Evolutionary conservation across 2,329 filamentous ascomycete genomes (phyloP).

Genomic region (Penicillium sp.): DNA sequence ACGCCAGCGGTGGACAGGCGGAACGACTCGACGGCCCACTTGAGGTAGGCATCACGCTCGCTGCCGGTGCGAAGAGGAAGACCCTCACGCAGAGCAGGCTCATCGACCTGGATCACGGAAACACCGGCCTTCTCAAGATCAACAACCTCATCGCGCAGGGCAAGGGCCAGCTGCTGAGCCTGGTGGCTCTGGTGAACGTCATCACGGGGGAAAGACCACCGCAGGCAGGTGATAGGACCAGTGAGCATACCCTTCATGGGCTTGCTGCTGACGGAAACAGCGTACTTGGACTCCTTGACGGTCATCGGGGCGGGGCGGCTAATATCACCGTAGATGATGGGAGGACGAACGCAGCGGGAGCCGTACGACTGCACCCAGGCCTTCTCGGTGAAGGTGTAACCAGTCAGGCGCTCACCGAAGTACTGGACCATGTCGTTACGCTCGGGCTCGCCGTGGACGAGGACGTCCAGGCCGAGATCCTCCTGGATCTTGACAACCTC

Average conservation of each 20-base stretch:
- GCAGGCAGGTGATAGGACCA: slow-evolving; percentile 95
- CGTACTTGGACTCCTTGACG: slow-evolving; percentile 99
- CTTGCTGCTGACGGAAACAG: slow-evolving; percentile 92
- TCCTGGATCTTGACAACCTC: slow-evolving; percentile 96
- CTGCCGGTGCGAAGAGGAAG: slow-evolving; percentile 90
- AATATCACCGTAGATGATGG: slow-evolving; percentile 98
- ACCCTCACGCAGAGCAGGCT: slow-evolving; percentile 98
- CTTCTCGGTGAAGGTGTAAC: slow-evolving; percentile 92
- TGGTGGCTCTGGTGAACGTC: slow-evolving; percentile 99
- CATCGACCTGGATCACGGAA: slow-evolving; percentile 98
- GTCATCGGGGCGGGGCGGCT: slow-evolving; percentile 97
- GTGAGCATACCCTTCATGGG: slow-evolving; percentile 99
- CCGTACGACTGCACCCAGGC: slow-evolving; percentile 99
- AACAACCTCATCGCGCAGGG: slow-evolving; percentile 95
- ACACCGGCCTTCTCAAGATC: slow-evolving; percentile 97
- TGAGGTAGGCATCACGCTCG: slow-evolving; percentile 94
- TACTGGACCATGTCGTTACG: slow-evolving; percentile 99
- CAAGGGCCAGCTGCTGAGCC: slow-evolving; percentile 96
- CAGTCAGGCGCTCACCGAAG: slow-evolving; percentile 95
- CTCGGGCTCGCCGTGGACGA: slow-evolving; percentile 98
- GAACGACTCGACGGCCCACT: slow-evolving; percentile 98
- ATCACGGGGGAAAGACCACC: slow-evolving; percentile 99
- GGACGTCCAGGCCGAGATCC: slow-evolving; percentile 94
- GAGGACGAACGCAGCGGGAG: slow-evolving; percentile 95
- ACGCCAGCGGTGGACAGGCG: slow-evolving; percentile 91